Percentiles rank a stretch among this genome's conserved stretches.
Evolutionary conservation across 2,329 filamentous ascomycete species (phyloP).

Genomic region (Beauveria sp.): DNA sequence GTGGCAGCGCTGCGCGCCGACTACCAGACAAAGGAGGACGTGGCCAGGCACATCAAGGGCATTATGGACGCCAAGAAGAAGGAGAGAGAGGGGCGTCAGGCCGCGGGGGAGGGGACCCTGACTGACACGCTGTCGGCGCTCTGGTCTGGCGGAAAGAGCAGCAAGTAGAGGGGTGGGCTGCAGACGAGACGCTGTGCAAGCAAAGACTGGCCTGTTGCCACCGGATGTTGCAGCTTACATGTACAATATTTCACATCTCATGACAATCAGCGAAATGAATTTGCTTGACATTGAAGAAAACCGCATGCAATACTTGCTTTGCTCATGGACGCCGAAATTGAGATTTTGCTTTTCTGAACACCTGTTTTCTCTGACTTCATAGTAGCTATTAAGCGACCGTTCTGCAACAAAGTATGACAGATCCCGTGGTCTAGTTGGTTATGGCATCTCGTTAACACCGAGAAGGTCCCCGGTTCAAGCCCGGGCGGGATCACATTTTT

Average conservation of each 20-base stretch:
- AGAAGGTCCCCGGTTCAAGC: constrained; percentile 33
- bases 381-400: background rate
- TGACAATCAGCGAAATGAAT: background rate
- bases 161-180: constrained; percentile 3
- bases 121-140: constrained; percentile 23
- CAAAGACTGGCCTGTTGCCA: background rate
- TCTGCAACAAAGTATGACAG: background rate
- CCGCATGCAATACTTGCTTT: background rate
- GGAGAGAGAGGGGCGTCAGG: constrained; percentile 40
- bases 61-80: constrained; percentile 50
- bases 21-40: constrained; percentile 49
- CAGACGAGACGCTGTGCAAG: background rate
- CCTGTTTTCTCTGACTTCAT: background rate
- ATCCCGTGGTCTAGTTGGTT: constrained; percentile 34
- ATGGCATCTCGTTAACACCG: constrained; percentile 34
- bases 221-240: background rate
- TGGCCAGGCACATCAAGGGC: constrained; percentile 47
- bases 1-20: constrained; percentile 58
- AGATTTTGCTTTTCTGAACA: too few species aligned
- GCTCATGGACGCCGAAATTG: background rate
- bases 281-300: background rate
- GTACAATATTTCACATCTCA: background rate
- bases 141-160: constrained; percentile 22
- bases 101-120: constrained; percentile 24
- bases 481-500: constrained; percentile 28